A percentile compares a stretch with the other conserved stretches of the same genome.
Evolutionary conservation across 768 basidiomycete species (phyloP).

Genomic region (Suillus variegatus): DNA sequence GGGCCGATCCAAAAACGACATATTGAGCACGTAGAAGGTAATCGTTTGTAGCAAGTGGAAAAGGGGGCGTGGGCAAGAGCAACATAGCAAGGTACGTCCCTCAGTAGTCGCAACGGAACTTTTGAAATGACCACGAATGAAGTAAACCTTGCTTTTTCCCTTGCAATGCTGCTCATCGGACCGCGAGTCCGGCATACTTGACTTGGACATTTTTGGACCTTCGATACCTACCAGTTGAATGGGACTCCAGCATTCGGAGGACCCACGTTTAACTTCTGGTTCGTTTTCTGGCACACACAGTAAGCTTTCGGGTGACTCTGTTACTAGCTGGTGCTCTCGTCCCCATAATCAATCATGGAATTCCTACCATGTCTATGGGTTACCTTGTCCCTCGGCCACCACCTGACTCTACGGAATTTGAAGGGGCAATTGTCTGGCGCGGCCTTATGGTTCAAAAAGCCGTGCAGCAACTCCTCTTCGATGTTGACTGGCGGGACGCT

Average conservation of each 20-base stretch:
- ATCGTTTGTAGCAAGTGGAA: constrained; percentile 88
- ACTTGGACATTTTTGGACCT: constrained; percentile 96
- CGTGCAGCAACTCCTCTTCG: constrained; percentile 93
- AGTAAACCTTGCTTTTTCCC: constrained; percentile 84
- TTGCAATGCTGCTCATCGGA: constrained; percentile 49
- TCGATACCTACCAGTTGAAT: constrained; percentile 92
- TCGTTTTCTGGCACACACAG: constrained; percentile 22
- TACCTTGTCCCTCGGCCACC: constrained; percentile 73
- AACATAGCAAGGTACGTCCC: constrained; percentile 78
- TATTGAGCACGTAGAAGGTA: constrained; percentile 77
- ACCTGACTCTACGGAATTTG: constrained; percentile 52
- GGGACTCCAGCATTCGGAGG: constrained; percentile 77
- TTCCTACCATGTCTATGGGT: constrained; percentile 97
- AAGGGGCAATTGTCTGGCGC: constrained; percentile 90
- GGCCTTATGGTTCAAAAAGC: constrained; percentile 99
- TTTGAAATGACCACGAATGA: constrained; percentile 9
- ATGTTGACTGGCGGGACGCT: constrained; percentile 80
- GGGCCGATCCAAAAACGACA: constrained; percentile 54
- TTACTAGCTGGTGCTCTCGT: constrained; percentile 72
- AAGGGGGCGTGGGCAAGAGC: constrained; percentile 96
- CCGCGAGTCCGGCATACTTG: constrained; percentile 83
- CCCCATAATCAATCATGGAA: constrained; percentile 84
- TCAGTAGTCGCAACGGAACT: background rate
- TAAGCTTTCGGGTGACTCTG: background rate
- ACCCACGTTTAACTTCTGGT: constrained; percentile 78